Percentiles rank a stretch among this genome's conserved stretches.
Evolutionary conservation across 805 yeast species (phyloP).

Genomic region (Sugiyamaella qingdaonensis): DNA sequence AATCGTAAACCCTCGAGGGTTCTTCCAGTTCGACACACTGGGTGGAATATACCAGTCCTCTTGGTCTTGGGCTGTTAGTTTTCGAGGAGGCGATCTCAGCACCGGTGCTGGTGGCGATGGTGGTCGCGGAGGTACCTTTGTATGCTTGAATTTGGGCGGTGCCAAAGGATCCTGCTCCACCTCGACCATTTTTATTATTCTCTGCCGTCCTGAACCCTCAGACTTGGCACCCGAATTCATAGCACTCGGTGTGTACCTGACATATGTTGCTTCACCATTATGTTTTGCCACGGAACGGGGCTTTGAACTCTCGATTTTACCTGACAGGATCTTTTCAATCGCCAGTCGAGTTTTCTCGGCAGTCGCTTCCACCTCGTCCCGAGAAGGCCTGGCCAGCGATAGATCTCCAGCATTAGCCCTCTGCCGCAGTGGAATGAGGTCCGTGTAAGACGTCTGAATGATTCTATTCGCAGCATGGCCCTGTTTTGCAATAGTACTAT

Average conservation of each 20-base stretch:
- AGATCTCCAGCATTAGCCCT: conserved; percentile 37
- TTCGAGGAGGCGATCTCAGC: conserved; percentile 44
- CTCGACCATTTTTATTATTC: conserved; percentile 63
- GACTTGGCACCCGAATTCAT: conserved; percentile 32
- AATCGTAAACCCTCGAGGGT: conserved; percentile 83
- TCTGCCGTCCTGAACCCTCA: conserved; percentile 28
- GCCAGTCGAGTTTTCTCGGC: conserved; percentile 55
- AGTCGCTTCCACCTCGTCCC: conserved; percentile 44
- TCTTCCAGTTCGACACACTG: conserved; percentile 92
- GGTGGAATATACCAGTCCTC: conserved; percentile 85
- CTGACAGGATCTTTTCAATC: conserved; percentile 47
- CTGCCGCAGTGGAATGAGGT: conserved; percentile 58
- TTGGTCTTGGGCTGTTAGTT: conserved; percentile 66
- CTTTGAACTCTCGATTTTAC: conserved; percentile 38
- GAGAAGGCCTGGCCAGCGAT: conserved; percentile 43
- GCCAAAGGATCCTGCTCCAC: conserved; percentile 77
- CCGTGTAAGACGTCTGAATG: conserved; percentile 48
- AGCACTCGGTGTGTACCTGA: conserved; percentile 41
- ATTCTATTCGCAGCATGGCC: conserved; percentile 30
- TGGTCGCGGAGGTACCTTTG: conserved; percentile 67
- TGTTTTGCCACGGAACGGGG: conserved; percentile 25
- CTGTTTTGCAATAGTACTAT: conserved; percentile 32
- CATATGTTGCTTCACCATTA: conserved; percentile 39
- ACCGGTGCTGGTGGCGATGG: conserved; percentile 71
- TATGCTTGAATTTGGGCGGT: conserved; percentile 70